These are phyloP conservation scores for Gastrolobium bilobum DNA, from an alignment of 306 rosid species.

Conservation along the genomic window DNA sequence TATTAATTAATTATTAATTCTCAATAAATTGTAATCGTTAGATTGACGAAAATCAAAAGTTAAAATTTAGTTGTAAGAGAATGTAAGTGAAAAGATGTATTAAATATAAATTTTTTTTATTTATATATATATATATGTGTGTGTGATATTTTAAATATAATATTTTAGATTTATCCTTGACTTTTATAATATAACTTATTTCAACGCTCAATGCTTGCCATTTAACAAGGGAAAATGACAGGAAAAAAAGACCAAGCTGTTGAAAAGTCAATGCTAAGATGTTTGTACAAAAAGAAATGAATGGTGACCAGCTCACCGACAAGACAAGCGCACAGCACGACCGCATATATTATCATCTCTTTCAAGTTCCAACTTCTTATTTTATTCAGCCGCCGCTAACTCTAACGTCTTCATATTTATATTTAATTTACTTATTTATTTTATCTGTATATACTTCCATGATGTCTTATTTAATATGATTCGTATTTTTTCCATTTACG, in stretches of 20 bases:
- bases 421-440: background rate
- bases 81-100: no score
- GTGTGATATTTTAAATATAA: background rate
- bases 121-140: no score
- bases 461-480: background rate
- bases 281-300: constrained; percentile 28
- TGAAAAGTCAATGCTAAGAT: background rate
- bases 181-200: background rate
- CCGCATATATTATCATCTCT: background rate
- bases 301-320: constrained; percentile 10
- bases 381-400: constrained; percentile 50
- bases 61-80: no score
- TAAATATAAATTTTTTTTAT: no score
- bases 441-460: background rate
- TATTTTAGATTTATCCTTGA: background rate
- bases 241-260: background rate
- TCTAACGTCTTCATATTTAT: constrained; percentile 26
- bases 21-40: no score
- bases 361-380: background rate
- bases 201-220: background rate
- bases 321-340: constrained; percentile 27
- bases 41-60: no score
- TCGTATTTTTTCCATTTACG: background rate
- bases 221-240: background rate
- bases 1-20: no score